phyloP scores from a whole-genome alignment of 495 filamentous ascomycete genomes.

The Bacidia gigantensis region DNA sequence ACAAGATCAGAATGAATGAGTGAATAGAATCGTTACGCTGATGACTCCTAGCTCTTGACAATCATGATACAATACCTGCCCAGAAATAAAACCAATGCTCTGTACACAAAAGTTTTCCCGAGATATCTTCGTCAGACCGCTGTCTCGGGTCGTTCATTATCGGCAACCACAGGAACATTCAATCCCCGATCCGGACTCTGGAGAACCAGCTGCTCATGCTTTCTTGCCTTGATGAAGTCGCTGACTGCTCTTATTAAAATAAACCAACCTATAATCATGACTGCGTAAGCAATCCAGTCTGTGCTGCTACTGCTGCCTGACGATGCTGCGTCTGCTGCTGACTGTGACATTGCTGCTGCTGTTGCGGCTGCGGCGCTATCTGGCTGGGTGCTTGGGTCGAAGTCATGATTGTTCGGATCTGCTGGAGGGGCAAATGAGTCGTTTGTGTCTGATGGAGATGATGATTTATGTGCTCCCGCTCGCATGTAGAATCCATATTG shows the following conservation, averaged over 20 bases:
- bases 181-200: slow-evolving; percentile 89
- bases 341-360: slow-evolving; percentile 20
- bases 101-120: not conserved
- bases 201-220: slow-evolving; percentile 83
- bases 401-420: slow-evolving; percentile 83
- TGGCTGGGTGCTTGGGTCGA: slow-evolving; percentile 56
- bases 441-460: slow-evolving; percentile 33
- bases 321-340: slow-evolving; percentile 19
- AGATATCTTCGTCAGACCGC: slow-evolving; percentile 44
- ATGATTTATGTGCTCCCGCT: slow-evolving; percentile 31
- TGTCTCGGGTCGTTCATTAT: slow-evolving; percentile 68
- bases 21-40: no score
- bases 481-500: slow-evolving; percentile 96
- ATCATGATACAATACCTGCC: not conserved
- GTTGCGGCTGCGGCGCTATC: slow-evolving; percentile 24
- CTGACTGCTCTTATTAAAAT: slow-evolving; percentile 81
- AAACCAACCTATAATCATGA: slow-evolving; percentile 99
- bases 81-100: not conserved
- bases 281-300: slow-evolving; percentile 81
- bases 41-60: not conserved
- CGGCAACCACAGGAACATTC: slow-evolving; percentile 74
- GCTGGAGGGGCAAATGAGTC: slow-evolving; percentile 49
- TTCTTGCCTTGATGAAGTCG: slow-evolving; percentile 73
- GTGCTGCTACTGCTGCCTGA: slow-evolving; percentile 45
- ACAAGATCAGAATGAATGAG: not conserved